A percentile compares a stretch with the other conserved stretches of the same genome.
Evolutionary conservation across 2,329 filamentous ascomycete genomes (phyloP).

Genomic region (Rutstroemia sp.): DNA sequence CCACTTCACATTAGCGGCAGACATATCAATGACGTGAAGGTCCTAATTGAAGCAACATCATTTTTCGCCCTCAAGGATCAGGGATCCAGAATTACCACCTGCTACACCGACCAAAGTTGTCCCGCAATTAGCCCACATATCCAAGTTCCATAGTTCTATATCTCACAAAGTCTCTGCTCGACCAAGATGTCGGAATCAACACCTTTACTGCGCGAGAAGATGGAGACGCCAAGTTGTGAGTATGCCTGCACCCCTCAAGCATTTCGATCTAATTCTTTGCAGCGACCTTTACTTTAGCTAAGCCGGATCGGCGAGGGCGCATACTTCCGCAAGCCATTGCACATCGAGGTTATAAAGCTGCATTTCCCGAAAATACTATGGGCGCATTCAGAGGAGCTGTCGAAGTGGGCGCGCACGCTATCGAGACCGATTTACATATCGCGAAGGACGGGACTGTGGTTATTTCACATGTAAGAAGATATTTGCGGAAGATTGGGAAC

Average conservation of each 20-base stretch:
- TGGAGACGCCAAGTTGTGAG: constrained; percentile 7
- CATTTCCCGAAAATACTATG: constrained; percentile 81
- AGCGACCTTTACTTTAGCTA: constrained; percentile 24
- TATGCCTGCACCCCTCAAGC: constrained; percentile 1
- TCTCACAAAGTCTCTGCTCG: background rate
- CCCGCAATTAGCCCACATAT: background rate
- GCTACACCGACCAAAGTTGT: background rate
- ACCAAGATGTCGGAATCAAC: constrained; percentile 2
- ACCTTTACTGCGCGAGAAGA: constrained; percentile 8
- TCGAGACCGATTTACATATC: constrained; percentile 86
- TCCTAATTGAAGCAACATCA: too few species aligned
- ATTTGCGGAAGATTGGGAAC: background rate
- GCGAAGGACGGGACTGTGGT: constrained; percentile 79
- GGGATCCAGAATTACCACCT: background rate
- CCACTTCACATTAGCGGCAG: background rate
- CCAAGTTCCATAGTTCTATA: background rate
- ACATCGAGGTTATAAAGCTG: constrained; percentile 71
- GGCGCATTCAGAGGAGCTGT: constrained; percentile 69
- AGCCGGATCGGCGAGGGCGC: constrained; percentile 17
- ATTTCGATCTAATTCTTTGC: constrained; percentile 5
- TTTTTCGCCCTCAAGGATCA: background rate
- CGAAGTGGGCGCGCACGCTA: constrained; percentile 64
- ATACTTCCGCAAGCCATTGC: constrained; percentile 61
- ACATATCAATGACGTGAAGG: too few species aligned
- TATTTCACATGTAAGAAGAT: constrained; percentile 59